A percentile compares a stretch with the other conserved stretches of the same genome.
These are phyloP conservation scores for Fusarium hostae DNA, from an alignment of 2,329 filamentous ascomycete genomes.

Conservation along the genomic window DNA sequence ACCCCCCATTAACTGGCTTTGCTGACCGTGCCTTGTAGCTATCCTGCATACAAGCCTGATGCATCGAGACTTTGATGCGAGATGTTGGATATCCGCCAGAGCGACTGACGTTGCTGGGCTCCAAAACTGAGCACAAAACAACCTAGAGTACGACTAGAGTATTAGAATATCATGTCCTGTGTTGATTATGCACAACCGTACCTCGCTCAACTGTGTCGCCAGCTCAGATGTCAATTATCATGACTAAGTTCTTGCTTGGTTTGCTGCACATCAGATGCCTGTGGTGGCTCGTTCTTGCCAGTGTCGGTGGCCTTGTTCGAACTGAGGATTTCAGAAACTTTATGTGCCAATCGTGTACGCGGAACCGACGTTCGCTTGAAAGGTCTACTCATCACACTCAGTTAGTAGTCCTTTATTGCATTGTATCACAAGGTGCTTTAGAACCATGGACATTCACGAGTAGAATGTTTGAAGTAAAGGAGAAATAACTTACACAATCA, in stretches of 20 bases:
- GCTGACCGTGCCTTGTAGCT: slow-evolving; percentile 17
- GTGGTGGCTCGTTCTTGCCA: background rate
- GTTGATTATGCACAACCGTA: background rate
- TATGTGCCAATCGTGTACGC: background rate
- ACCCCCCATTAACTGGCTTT: background rate
- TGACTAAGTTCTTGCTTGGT: background rate
- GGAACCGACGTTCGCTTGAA: background rate
- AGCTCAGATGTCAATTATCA: background rate
- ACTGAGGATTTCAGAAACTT: background rate
- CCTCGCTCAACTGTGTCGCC: background rate
- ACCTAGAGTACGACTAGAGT: background rate
- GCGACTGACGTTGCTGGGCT: background rate
- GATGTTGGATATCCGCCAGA: background rate
- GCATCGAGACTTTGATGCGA: slow-evolving; percentile 21
- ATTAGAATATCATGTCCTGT: background rate
- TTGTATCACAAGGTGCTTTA: background rate
- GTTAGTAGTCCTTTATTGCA: background rate
- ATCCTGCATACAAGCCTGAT: slow-evolving; percentile 27
- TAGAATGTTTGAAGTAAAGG: background rate
- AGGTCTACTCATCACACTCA: background rate
- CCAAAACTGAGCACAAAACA: background rate
- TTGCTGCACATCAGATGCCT: background rate
- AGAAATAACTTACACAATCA: background rate
- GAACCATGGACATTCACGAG: background rate
- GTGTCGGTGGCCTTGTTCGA: background rate